phyloP scores from a whole-genome alignment of 2,329 filamentous ascomycete species.

The Claviceps quebecensis region DNA sequence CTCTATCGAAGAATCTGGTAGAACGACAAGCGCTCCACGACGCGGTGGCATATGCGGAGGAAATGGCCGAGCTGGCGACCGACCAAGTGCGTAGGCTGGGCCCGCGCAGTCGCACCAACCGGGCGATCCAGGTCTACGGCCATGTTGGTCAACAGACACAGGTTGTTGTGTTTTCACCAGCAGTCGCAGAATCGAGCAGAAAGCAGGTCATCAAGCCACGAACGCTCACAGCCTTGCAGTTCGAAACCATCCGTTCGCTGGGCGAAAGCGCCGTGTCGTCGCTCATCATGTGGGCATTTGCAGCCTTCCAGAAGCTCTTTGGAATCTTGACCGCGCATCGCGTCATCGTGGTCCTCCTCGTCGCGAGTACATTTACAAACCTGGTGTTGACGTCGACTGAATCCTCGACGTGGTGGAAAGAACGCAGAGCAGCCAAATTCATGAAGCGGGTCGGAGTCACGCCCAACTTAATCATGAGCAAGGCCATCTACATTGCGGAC shows the following conservation, averaged over 20 bases:
- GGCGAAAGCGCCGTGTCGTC: slow-evolving; percentile 61
- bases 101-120: slow-evolving; percentile 58
- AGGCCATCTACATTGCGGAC: slow-evolving; percentile 70
- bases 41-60: slow-evolving; percentile 55
- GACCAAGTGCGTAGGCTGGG: slow-evolving; percentile 67
- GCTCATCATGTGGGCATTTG: slow-evolving; percentile 64
- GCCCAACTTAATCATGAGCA: slow-evolving; percentile 70
- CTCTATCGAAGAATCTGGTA: slow-evolving; percentile 46
- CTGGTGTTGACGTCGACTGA: slow-evolving; percentile 61
- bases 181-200: slow-evolving; percentile 30
- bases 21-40: slow-evolving; percentile 64
- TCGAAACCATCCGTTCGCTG: slow-evolving; percentile 60
- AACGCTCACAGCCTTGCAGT: slow-evolving; percentile 53
- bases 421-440: slow-evolving; percentile 65
- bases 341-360: slow-evolving; percentile 55
- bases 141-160: slow-evolving; percentile 56
- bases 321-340: slow-evolving; percentile 59
- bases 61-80: slow-evolving; percentile 60
- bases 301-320: slow-evolving; percentile 49
- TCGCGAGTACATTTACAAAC: slow-evolving; percentile 58
- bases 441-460: slow-evolving; percentile 71
- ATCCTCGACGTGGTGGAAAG: slow-evolving; percentile 68
- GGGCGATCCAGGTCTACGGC: slow-evolving; percentile 68
- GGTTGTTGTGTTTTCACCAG: slow-evolving; percentile 45
- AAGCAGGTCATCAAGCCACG: slow-evolving; percentile 47